Evolutionary conservation across 139 green algal genomes (phyloP).

Genomic region (Mesotaenium endlicherianum): DNA sequence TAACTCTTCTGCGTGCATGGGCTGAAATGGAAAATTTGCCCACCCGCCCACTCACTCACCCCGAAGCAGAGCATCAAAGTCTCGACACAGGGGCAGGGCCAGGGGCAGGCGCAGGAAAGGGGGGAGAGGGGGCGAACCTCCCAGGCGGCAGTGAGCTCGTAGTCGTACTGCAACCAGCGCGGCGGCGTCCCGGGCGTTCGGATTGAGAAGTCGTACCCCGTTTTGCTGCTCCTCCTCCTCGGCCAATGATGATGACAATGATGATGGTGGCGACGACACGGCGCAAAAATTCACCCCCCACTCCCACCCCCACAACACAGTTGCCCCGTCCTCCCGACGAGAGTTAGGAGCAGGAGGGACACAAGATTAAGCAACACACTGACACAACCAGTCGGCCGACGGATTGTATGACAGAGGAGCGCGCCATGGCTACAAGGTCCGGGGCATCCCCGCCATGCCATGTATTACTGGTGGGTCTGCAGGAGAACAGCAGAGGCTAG

Average conservation of each 20-base stretch:
- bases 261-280: not conserved
- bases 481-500: too few relatives aligned
- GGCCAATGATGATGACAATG: not conserved
- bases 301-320: not conserved
- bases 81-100: not conserved
- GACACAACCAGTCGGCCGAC: too few relatives aligned
- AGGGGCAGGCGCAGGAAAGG: not conserved
- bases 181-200: constrained; percentile 72
- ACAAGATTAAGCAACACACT: too few relatives aligned
- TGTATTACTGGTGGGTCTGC: too few relatives aligned
- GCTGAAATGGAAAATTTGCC: too few relatives aligned
- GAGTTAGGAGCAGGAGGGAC: too few relatives aligned
- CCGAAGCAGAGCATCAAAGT: not conserved
- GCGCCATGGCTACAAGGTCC: too few relatives aligned
- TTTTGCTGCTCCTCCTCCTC: not conserved
- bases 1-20: too few relatives aligned
- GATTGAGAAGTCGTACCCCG: constrained; percentile 83
- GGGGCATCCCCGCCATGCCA: too few relatives aligned
- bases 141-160: constrained; percentile 71
- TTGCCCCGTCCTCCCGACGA: not conserved
- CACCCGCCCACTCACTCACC: too few relatives aligned
- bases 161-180: constrained; percentile 82
- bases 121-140: constrained; percentile 46
- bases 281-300: not conserved
- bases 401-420: too few relatives aligned